A percentile compares a stretch with the other conserved stretches of the same genome.
These are phyloP conservation scores for Sphagnum magellanicum DNA, from an alignment of 228 moss, liverwort and hornwort genomes.

Conservation along the genomic window DNA sequence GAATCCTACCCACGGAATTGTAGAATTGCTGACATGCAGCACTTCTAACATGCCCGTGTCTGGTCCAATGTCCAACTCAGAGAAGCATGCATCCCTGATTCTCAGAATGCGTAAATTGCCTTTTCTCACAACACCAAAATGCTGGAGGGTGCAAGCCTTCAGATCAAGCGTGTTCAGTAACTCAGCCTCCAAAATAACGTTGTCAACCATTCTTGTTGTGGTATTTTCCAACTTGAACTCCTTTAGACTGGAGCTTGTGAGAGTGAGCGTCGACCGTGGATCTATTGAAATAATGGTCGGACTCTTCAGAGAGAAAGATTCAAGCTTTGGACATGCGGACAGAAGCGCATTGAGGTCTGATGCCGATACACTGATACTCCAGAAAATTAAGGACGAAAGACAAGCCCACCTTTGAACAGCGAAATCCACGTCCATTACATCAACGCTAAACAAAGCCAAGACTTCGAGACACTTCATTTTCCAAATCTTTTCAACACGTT, in stretches of 20 bases:
- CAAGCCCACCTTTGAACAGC: slow-evolving; percentile 47
- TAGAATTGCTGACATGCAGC: slow-evolving; percentile 53
- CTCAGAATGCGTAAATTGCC: slow-evolving; percentile 51
- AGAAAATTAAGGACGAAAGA: slow-evolving; percentile 53
- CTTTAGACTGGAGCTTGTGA: slow-evolving; percentile 50
- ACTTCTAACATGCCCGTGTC: slow-evolving; percentile 52
- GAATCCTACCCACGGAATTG: slow-evolving; percentile 48
- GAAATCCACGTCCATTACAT: slow-evolving; percentile 17
- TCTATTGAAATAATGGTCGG: slow-evolving; percentile 21
- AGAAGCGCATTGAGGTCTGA: slow-evolving; percentile 56
- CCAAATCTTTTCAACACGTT: too few relatives aligned
- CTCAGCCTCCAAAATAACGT: slow-evolving; percentile 52
- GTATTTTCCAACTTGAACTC: slow-evolving; percentile 38
- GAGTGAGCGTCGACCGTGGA: slow-evolving; percentile 25
- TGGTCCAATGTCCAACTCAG: slow-evolving; percentile 38
- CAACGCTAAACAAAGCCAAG: too few relatives aligned
- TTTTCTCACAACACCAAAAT: slow-evolving; percentile 54
- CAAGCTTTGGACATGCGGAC: slow-evolving; percentile 65
- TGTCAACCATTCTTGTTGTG: slow-evolving; percentile 15
- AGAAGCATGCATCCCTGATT: slow-evolving; percentile 40
- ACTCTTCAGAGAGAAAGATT: slow-evolving; percentile 43
- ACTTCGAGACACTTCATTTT: too few relatives aligned
- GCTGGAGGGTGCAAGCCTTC: slow-evolving; percentile 44
- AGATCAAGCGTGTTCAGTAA: slow-evolving; percentile 44
- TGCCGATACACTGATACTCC: slow-evolving; percentile 47